Conservation (phyloP, 768 basidiomycete species). For the Boletus insuetus region DNA sequence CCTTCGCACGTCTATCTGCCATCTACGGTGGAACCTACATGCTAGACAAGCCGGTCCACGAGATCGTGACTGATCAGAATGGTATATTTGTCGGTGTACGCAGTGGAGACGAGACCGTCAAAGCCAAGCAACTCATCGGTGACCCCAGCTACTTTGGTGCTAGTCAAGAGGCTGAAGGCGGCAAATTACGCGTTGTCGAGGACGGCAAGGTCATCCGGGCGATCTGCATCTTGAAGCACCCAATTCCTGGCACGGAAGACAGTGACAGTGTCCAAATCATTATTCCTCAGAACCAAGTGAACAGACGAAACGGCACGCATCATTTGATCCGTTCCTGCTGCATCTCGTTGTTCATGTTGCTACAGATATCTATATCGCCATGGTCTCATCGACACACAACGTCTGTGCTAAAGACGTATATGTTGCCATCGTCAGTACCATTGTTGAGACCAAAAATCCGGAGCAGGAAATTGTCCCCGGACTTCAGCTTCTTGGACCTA, state of each 20-base stretch:
- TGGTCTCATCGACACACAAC: conserved; percentile 96
- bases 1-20: conserved; percentile 95
- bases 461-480: conserved; percentile 93
- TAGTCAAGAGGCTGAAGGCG: conserved; percentile 57
- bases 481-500: conserved; percentile 85
- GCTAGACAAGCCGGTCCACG: conserved; percentile 93
- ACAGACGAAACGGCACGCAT: conserved; percentile 79
- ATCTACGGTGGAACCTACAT: conserved; percentile 99
- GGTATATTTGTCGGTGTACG: conserved; percentile 95
- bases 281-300: conserved; percentile 98
- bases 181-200: conserved; percentile 86
- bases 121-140: conserved; percentile 96
- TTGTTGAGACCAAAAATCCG: conserved; percentile 92
- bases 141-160: conserved; percentile 97
- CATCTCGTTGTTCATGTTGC: conserved; percentile 3
- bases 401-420: conserved; percentile 95
- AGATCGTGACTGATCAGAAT: conserved; percentile 79
- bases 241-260: conserved; percentile 96
- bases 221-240: conserved; percentile 97
- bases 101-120: conserved; percentile 86
- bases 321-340: neutral
- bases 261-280: conserved; percentile 95
- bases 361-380: conserved; percentile 96
- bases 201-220: conserved; percentile 94
- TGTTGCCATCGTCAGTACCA: conserved; percentile 96